Base-by-base conservation (phyloP, 345 rosid species). In the Hevea brasiliensis region DNA sequence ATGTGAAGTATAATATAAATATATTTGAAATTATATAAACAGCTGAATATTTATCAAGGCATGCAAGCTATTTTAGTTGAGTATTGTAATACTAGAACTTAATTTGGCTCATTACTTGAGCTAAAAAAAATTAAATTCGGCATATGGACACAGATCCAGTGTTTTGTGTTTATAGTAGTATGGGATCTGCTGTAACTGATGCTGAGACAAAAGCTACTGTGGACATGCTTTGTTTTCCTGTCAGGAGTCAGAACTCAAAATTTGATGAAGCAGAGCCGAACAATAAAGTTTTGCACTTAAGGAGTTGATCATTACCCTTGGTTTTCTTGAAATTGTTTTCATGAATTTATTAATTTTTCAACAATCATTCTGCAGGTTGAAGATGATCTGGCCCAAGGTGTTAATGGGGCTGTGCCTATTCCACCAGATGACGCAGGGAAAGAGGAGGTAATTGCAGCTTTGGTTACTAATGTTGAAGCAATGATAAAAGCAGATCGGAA, bases 401-500 rank as follows among this genome's bases (percentile, higher is more conserved):
- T 96, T 78, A 29, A 74, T 12, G 92, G 89, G 7, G 86, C 95
- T 64, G 84, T 89, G 74, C 87, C 92, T 12, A 84, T 96, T 70
- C 99, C 96, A 37, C 70, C 81, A 2, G 73, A 84, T 80, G 90
- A 87, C 81, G 88, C 84, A 21, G 94, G 96, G 78, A 88, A 91
- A 82, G 96, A 91, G 72, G 79, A 86, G 73, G 88, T 96, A 40
- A 84, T 96, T 81, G 89, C 90, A 50, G 94, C 96, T 80, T 65
- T 93, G 83, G 96, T 93, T 82, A 80, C 89, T 61, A 93, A 93
- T 15, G 95, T 93, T 64, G 91, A 89, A 73, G 93, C 86, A 82
- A 96, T 93, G 99, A 93, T 96, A 76, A 87, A 72, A 83, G 94
- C 98, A 13, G 98, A 96, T 84, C 84, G 98, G 73, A 96, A 96